phyloP scores from a whole-genome alignment of 495 filamentous ascomycete genomes.

The Penicillium lividum region DNA sequence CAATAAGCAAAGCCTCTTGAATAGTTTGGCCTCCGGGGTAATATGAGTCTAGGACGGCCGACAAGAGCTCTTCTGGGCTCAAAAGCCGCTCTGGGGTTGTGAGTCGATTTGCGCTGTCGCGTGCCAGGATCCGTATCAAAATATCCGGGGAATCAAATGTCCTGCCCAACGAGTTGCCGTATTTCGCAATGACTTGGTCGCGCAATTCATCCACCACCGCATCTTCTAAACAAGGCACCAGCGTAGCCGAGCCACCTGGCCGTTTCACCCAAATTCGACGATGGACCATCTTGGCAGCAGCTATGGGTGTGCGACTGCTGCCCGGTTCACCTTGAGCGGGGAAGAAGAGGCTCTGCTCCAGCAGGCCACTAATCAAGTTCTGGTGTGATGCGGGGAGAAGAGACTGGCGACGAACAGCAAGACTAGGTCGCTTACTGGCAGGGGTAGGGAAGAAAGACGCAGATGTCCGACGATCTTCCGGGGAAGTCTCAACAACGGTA shows the following conservation, averaged over 20 bases:
- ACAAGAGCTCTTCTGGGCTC: constrained; percentile 84
- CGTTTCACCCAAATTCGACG: constrained; percentile 95
- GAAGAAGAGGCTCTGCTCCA: constrained; percentile 35
- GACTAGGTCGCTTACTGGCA: constrained; percentile 42
- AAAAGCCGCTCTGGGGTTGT: constrained; percentile 63
- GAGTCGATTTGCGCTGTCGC: constrained; percentile 50
- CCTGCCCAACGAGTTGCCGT: constrained; percentile 85
- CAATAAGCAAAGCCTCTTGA: constrained; percentile 89
- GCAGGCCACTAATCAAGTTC: constrained; percentile 44
- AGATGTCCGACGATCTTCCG: constrained; percentile 21
- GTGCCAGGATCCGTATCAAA: constrained; percentile 61
- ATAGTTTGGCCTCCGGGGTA: constrained; percentile 87
- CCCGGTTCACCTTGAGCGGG: constrained; percentile 25
- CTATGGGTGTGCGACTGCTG: constrained; percentile 21
- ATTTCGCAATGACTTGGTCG: constrained; percentile 90
- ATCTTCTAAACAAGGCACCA: constrained; percentile 81
- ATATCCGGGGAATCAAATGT: constrained; percentile 90
- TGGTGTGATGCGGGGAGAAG: constrained; percentile 49
- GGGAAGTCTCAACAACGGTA: constrained; percentile 32
- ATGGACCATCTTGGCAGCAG: constrained; percentile 46
- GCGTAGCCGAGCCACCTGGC: constrained; percentile 78
- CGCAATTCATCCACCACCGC: constrained; percentile 94
- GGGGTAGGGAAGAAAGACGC: constrained; percentile 21
- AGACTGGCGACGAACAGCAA: constrained; percentile 51
- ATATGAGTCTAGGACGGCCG: constrained; percentile 75